Evolutionary conservation across 495 filamentous ascomycete genomes (phyloP).

Genomic region (Podospora appendiculata): DNA sequence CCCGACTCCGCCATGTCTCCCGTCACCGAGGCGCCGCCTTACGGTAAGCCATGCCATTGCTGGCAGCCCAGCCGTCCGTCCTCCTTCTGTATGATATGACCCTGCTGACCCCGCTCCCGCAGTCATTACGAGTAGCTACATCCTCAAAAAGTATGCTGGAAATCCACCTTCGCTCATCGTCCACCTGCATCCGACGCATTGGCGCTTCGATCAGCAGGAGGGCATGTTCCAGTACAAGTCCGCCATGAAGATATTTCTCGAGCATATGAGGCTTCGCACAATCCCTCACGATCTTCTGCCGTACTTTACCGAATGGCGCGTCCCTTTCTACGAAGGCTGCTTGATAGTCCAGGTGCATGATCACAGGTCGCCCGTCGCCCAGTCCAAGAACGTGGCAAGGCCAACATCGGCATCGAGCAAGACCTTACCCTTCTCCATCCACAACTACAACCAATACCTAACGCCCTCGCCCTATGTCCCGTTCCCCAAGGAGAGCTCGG

Average conservation of each 20-base stretch:
- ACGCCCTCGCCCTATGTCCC: constrained; percentile 83
- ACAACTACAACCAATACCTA: constrained; percentile 80
- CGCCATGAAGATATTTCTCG: constrained; percentile 76
- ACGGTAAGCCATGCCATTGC: constrained; percentile 27
- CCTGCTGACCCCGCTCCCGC: constrained; percentile 1
- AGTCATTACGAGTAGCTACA: constrained; percentile 66
- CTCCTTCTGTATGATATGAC: neutral
- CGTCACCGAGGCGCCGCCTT: constrained; percentile 36
- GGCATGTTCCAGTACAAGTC: constrained; percentile 85
- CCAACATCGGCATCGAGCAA: constrained; percentile 51
- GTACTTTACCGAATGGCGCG: constrained; percentile 53
- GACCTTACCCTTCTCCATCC: constrained; percentile 66
- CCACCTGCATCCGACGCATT: constrained; percentile 77
- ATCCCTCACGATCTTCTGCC: constrained; percentile 47
- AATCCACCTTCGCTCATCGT: constrained; percentile 73
- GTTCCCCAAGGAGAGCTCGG: constrained; percentile 55
- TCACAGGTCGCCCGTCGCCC: constrained; percentile 56
- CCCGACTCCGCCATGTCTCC: constrained; percentile 28
- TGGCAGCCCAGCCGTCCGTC: neutral
- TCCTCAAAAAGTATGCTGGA: constrained; percentile 75
- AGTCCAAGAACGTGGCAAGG: constrained; percentile 49
- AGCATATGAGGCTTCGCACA: constrained; percentile 50
- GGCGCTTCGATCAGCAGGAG: constrained; percentile 91
- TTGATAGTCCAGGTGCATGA: constrained; percentile 89
- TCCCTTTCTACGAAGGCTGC: constrained; percentile 92